These are phyloP conservation scores for Neurospora sp. DNA, from an alignment of 495 filamentous ascomycete species.

Conservation along the genomic window DNA sequence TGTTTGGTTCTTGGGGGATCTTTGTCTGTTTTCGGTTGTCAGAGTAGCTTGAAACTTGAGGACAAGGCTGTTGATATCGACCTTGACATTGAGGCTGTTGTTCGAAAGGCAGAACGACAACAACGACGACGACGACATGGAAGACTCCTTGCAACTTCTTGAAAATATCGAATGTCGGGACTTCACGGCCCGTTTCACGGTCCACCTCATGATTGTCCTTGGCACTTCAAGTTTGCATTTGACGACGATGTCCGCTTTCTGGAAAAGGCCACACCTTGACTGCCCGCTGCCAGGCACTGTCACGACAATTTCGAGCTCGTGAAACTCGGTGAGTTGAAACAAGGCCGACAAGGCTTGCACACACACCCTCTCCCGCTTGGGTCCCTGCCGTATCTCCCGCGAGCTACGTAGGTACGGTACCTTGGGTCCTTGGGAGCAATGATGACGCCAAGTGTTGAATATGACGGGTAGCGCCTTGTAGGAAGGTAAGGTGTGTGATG, in stretches of 20 bases:
- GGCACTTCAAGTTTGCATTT: not conserved
- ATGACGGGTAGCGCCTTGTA: not conserved
- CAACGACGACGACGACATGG: not conserved
- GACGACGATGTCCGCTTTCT: not conserved
- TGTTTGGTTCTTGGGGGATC: not conserved
- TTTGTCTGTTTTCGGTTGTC: not conserved
- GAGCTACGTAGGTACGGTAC: not conserved
- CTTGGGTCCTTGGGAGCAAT: not conserved
- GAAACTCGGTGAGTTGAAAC: not conserved
- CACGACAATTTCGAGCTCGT: not conserved
- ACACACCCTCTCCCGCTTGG: not conserved
- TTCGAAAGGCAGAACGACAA: not conserved
- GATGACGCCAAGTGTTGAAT: not conserved
- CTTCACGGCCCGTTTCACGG: not conserved
- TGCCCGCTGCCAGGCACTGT: not conserved
- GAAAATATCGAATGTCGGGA: not conserved
- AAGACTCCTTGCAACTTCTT: not conserved
- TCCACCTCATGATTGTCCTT: not conserved
- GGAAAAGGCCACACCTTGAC: not conserved
- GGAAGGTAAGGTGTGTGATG: not conserved
- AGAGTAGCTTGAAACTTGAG: not conserved
- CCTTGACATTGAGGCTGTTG: not conserved
- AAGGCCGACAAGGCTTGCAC: not conserved
- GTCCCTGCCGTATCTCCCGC: not conserved
- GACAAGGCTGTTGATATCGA: not conserved